phyloP scores from a whole-genome alignment of 495 filamentous ascomycete species.

The Trichoderma virens region DNA sequence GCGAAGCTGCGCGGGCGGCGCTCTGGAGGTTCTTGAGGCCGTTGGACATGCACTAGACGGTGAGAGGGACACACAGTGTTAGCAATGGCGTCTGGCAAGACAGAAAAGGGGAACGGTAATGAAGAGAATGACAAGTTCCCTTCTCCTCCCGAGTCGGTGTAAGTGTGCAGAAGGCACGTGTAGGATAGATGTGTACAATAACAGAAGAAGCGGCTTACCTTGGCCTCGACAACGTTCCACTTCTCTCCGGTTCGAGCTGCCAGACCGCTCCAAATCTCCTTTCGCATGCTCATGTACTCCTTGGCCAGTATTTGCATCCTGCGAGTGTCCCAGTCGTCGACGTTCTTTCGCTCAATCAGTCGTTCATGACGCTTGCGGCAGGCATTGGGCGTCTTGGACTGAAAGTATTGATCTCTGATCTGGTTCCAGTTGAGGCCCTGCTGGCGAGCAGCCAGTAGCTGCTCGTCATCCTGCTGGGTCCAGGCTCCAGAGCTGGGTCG shows the following conservation, averaged over 20 bases:
- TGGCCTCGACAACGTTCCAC: slow-evolving; percentile 60
- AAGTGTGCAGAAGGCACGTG: too few species aligned
- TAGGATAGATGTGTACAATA: neutral
- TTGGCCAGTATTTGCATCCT: slow-evolving; percentile 56
- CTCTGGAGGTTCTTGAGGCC: slow-evolving; percentile 52
- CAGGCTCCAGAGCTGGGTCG: slow-evolving; percentile 49
- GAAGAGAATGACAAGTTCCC: neutral
- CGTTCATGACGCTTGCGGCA: slow-evolving; percentile 74
- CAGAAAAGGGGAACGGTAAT: neutral
- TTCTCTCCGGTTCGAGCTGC: slow-evolving; percentile 55
- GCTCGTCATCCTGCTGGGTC: slow-evolving; percentile 55
- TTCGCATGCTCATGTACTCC: slow-evolving; percentile 58
- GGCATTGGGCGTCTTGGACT: slow-evolving; percentile 64
- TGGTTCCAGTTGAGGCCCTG: slow-evolving; percentile 63
- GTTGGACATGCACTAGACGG: slow-evolving; percentile 47
- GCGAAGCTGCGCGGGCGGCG: slow-evolving; percentile 40
- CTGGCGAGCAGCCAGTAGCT: slow-evolving; percentile 52
- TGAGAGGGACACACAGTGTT: neutral
- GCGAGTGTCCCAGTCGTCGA: slow-evolving; percentile 55
- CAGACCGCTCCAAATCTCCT: slow-evolving; percentile 61
- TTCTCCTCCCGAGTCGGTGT: neutral
- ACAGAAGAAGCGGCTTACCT: slow-evolving; percentile 39
- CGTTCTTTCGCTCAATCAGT: slow-evolving; percentile 55
- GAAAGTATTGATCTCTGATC: slow-evolving; percentile 60
- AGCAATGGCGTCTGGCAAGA: neutral